Conservation (phyloP, 2,329 filamentous ascomycete genomes). For the Botryotinia convoluta region DNA sequence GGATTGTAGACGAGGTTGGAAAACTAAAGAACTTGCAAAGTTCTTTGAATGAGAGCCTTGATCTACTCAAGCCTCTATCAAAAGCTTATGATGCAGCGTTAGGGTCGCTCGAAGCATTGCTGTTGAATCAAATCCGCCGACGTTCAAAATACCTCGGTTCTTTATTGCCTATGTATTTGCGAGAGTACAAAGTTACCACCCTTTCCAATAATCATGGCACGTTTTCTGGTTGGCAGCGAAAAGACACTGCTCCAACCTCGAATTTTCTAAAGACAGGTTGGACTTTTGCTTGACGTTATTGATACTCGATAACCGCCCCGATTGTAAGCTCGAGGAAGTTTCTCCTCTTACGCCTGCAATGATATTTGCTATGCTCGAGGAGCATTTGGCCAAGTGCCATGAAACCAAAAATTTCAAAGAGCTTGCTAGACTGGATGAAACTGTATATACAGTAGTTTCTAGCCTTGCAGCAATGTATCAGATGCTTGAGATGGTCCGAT, state of each 20-base stretch:
- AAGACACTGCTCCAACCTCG: not conserved
- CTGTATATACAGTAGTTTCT: not conserved
- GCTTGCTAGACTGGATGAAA: constrained; percentile 7
- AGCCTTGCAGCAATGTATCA: constrained; percentile 12
- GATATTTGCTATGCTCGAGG: constrained; percentile 14
- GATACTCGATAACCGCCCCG: accelerated
- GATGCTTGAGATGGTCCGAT: constrained; percentile 16
- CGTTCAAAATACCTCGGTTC: not conserved
- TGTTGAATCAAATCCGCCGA: not conserved
- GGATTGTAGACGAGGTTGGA: not conserved
- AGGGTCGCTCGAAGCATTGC: not conserved
- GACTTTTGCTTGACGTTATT: not conserved
- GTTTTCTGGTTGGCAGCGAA: not conserved
- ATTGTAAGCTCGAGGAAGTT: not conserved
- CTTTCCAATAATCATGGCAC: not conserved
- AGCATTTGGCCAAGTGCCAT: not conserved
- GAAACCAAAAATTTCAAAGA: constrained; percentile 1
- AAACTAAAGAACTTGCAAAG: not conserved
- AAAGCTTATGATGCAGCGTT: not conserved
- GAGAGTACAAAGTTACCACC: not conserved
- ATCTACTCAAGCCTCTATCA: not conserved
- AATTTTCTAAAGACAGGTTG: no score
- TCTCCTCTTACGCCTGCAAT: constrained; percentile 7
- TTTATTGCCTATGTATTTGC: not conserved
- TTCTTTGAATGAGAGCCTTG: not conserved